Evolutionary conservation across 768 basidiomycete genomes (phyloP), one percentile per base, ranked within the genome.

Genomic region (Psilocybe cyanescens): DNA sequence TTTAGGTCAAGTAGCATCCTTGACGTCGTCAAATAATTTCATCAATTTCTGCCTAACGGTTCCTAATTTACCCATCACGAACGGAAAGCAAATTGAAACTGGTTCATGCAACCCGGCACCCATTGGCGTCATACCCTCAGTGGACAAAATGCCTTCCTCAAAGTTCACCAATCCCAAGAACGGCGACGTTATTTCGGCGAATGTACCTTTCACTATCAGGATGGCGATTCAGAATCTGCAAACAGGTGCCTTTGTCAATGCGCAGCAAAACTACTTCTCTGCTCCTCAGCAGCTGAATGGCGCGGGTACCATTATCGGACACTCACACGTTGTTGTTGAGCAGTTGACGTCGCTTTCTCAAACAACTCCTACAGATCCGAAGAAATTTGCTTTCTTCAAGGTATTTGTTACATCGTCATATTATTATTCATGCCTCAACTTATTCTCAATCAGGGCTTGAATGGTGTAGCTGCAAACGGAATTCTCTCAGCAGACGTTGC

Each of bases 311-410:
- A 63, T 63, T 41, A 24, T 59, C 17, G 62, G 62, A 6, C 54
- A 63, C 19, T 48, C 53, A 11, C 29, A 41, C 30, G 33, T 63
- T 30, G 53, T 59, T n/a, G 75, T 87, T 57, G 83, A 89, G 73
- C 48, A 61, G 41, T 72, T 88, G 58, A 72, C 71, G 24, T 68
- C 81, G 37, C 72, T 82, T 28, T 71, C 72, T 35, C 75, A 79
- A 67, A 85, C 83, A 29, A 74, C 72, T 1, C 73, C 81, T 6
- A 80, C 78, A 17, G 74, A 88, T 70, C 81, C 85, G 17, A 77
- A 74, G 50, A 74, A 74, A 46, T 88, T 88, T 65, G 76, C 78
- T 1, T 86, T 88, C 73, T 88, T 88, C 84, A 80, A 80, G 70
- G 70, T 69, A 37, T 24, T 24, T 24, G 24, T 24, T 24, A 24